Base-by-base conservation (phyloP, 2,329 filamentous ascomycete genomes). In the Aschersonia sp. region DNA sequence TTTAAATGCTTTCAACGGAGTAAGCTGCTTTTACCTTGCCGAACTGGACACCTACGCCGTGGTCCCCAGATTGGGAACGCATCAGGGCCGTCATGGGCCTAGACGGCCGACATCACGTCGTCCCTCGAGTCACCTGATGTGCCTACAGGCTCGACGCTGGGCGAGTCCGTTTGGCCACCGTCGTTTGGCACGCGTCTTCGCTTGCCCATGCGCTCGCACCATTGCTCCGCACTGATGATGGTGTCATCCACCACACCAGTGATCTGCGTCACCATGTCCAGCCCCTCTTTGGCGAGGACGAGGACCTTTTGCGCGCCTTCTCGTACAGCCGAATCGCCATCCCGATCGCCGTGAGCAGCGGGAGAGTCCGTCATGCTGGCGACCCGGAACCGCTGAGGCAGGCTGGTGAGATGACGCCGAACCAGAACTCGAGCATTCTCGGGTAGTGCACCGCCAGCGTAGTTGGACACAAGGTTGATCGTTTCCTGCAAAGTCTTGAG, bases 261-360 rank as follows among this genome's bases (percentile, higher is more conserved):
- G 45, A 98, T 87, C 62, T 95, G 88, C 1, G 80, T 77, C 74
- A 97, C 88, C 83, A 97, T 95, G 55, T 95, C 88, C 11, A 97
- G 71, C 0, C 89, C 87, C 61, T 97, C 90, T 57, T 84, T 84
- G 6, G 90, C 90, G 46, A 97, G 78, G 1, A 92, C 79, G 10
- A 97, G 68, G 48, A 94, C 88, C 41, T 84, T 76, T 55, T 88
- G 83, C 0, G 87, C 88, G 46, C 73, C 72, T 30, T 81, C 74
- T 22, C 62, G 59, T 8, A 67, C 51, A 12, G 62, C 62, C 7
- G 59, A 60, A 44, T 68, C 66, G 44, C 57, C 62, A 43, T 66
- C 61, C 48, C 61, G 60, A 44, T 58, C 51, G 53, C 51, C 51
- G 30, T 57, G 54, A 30, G 64, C 59, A 2, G 50, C 45, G 35